Base-by-base conservation (phyloP, 352 stramenopile species). In the Blastocystis sp. region DNA sequence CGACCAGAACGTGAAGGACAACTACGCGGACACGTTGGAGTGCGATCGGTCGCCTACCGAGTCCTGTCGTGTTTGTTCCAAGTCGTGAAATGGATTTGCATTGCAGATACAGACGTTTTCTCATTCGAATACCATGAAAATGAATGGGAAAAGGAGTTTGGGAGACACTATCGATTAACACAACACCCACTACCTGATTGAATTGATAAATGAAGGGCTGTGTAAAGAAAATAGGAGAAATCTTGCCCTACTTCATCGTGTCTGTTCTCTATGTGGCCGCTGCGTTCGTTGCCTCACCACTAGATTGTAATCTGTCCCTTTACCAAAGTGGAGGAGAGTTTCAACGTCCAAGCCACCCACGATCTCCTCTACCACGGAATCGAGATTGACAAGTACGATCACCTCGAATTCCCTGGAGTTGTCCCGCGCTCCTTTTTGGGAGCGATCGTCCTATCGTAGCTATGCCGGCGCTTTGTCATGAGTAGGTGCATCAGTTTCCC, bases 301-400 rank as follows among this genome's bases (percentile, higher is more conserved):
- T 24, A 87, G 77, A 87, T 87, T 52, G 48, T 89, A 1, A 19
- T 90, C 4, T 91, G 89, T 71, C 91, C 91, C n/a, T 93, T 94
- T 84, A 95, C 93, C 11, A 96, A 97, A 89, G 96, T 98, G 14
- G 97, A 99, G 90, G 96, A 99, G 91, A 98, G 94, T 76, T 99
- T 99, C 91, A 97, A 98, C 89, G 91, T 98, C 24, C 96, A 99
- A 92, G 97, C 97, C 10, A 95, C 94, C 21, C 95, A 99, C 91
- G 97, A 99, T 91, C 89, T 98, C 38, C 93, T 98, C 43, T 92
- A 93, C 7, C 92, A 94, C 54, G 91, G 91, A 89, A 45, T 34
- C 11, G 54, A 90, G 45, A 42, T 92, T 45, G 87, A 14, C 14
- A 34, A 89, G 24, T 99, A 96, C 89, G 97, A 99, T 92, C 97